Conservation (phyloP, 2,329 filamentous ascomycete species). For the Fusarium pininemorale region DNA sequence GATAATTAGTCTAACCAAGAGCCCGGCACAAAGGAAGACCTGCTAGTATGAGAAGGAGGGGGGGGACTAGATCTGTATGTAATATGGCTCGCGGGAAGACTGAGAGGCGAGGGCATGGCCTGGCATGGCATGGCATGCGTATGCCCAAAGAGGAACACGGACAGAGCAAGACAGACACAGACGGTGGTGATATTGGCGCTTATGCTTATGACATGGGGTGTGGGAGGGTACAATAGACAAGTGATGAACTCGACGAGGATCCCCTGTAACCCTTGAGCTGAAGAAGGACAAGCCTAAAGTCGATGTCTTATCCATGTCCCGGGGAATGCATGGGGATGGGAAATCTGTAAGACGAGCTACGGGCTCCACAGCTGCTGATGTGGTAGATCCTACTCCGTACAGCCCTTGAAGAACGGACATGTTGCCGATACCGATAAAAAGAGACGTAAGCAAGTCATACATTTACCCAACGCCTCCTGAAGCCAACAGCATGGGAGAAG, state of each 20-base stretch:
- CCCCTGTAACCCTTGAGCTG: constrained; percentile 19
- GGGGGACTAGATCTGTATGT: constrained; percentile 5
- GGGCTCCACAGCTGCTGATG: neutral
- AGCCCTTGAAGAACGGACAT: neutral
- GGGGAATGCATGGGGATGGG: constrained; percentile 3
- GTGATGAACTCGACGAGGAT: constrained; percentile 32
- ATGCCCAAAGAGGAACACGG: constrained; percentile 21
- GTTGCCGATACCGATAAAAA: neutral
- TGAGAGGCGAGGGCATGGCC: neutral
- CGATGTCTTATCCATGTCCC: neutral
- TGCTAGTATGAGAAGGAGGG: neutral
- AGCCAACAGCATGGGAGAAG: constrained; percentile 16
- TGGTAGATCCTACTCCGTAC: neutral
- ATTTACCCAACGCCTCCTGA: constrained; percentile 6
- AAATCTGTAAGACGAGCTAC: neutral
- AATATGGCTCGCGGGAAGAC: neutral
- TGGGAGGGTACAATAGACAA: constrained; percentile 10
- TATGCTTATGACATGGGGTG: constrained; percentile 11
- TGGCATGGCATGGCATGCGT: neutral
- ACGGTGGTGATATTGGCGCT: constrained; percentile 15
- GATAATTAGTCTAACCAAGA: constrained; percentile 9
- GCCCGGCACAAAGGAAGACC: constrained; percentile 23
- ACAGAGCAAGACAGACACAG: neutral
- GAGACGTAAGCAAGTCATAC: neutral
- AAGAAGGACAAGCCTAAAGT: neutral